phyloP scores from a whole-genome alignment of 495 filamentous ascomycete genomes.

The Neurospora terricola region DNA sequence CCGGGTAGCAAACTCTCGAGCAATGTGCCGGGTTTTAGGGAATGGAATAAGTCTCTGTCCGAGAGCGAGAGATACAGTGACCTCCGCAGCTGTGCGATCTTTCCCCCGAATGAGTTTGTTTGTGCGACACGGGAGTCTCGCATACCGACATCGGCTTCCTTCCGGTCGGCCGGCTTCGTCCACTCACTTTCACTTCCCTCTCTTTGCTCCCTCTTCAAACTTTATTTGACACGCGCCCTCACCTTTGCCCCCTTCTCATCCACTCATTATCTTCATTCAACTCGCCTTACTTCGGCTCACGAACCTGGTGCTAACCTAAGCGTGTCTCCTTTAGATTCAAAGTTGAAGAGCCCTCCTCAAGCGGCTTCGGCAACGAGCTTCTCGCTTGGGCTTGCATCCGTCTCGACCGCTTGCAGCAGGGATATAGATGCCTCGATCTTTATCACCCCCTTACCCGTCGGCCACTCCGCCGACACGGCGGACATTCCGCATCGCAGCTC shows the following conservation, averaged over 20 bases:
- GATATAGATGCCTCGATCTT: constrained; percentile 68
- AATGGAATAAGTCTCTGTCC: neutral
- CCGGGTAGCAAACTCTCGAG: neutral
- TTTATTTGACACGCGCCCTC: neutral
- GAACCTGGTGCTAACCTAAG: constrained; percentile 4
- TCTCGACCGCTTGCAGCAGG: constrained; percentile 67
- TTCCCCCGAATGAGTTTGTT: neutral
- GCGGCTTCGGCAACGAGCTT: constrained; percentile 44
- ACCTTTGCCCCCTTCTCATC: neutral
- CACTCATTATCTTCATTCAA: neutral
- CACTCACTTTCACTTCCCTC: neutral
- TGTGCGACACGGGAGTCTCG: neutral
- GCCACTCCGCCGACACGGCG: constrained; percentile 30
- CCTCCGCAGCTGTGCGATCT: neutral
- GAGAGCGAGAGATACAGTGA: neutral
- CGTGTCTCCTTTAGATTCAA: constrained; percentile 51
- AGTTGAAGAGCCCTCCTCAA: constrained; percentile 57
- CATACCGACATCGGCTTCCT: neutral
- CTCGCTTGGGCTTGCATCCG: constrained; percentile 84
- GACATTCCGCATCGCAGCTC: constrained; percentile 51
- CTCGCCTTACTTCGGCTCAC: neutral
- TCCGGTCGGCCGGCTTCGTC: neutral
- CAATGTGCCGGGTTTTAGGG: neutral
- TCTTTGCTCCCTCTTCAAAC: neutral
- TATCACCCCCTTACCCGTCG: constrained; percentile 37